Conservation (phyloP, 176 grass and related monocot species). For the Musa beccarii region DNA sequence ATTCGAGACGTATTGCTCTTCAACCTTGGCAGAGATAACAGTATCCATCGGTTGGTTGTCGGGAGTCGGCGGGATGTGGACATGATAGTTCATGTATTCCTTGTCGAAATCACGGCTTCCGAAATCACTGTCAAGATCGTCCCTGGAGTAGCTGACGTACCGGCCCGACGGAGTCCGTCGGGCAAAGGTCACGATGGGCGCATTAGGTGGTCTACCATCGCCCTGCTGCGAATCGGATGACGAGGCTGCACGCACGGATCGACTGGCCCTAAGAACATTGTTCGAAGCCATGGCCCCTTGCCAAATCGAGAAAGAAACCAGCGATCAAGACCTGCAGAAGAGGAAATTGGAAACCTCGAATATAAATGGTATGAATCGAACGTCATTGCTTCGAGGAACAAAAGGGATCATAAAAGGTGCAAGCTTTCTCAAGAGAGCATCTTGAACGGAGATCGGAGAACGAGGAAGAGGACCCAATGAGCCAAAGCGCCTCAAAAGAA, state of each 20-base stretch:
- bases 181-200: constrained; percentile 58
- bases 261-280: background rate
- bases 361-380: no score
- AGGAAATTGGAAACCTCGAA: background rate
- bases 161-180: constrained; percentile 72
- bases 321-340: background rate
- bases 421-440: background rate
- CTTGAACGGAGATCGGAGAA: background rate
- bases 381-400: no score
- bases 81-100: constrained; percentile 76
- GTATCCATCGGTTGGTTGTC: constrained; percentile 74
- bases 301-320: background rate
- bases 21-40: constrained; percentile 68
- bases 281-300: background rate
- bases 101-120: constrained; percentile 43
- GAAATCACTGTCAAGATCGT: constrained; percentile 68
- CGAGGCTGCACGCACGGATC: background rate
- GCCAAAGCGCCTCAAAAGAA: background rate
- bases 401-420: background rate
- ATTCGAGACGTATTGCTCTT: constrained; percentile 98
- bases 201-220: background rate
- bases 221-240: constrained; percentile 3
- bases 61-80: constrained; percentile 66
- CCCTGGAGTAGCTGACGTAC: constrained; percentile 81
- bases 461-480: background rate